phyloP scores from a whole-genome alignment of 148 eudicot genomes.

The Dysphania ambrosioides region DNA sequence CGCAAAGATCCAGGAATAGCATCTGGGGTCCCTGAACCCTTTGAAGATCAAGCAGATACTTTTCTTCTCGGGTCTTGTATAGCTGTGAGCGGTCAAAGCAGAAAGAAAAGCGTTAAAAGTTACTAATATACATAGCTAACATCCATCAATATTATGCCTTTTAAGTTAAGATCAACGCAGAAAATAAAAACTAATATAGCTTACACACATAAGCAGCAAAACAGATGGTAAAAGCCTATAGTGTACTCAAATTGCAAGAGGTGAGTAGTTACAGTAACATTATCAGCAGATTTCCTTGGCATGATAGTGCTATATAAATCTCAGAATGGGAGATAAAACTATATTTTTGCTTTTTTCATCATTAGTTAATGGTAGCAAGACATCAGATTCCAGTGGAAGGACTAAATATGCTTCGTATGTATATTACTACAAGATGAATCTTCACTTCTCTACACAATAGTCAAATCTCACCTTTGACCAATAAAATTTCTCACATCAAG shows the following conservation, averaged over 20 bases:
- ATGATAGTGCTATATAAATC: no score
- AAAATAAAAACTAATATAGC: not conserved
- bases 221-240: not conserved
- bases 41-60: constrained; percentile 90
- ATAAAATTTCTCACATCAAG: not conserved
- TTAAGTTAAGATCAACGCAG: not conserved
- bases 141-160: no score
- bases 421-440: not conserved
- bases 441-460: not conserved
- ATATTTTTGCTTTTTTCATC: no score
- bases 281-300: no score
- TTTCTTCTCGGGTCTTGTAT: constrained; percentile 66
- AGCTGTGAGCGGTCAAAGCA: not conserved
- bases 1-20: constrained; percentile 84
- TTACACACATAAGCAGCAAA: not conserved
- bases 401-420: no score
- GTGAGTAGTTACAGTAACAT: no score
- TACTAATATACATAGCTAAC: no score
- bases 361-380: no score
- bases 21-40: constrained; percentile 86
- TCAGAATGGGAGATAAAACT: no score
- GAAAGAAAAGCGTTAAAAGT: not conserved
- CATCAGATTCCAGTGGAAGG: no score
- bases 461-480: not conserved
- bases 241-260: no score